Evolutionary conservation across 345 rosid genomes (phyloP).

Genomic region (Eucalyptus regnans): DNA sequence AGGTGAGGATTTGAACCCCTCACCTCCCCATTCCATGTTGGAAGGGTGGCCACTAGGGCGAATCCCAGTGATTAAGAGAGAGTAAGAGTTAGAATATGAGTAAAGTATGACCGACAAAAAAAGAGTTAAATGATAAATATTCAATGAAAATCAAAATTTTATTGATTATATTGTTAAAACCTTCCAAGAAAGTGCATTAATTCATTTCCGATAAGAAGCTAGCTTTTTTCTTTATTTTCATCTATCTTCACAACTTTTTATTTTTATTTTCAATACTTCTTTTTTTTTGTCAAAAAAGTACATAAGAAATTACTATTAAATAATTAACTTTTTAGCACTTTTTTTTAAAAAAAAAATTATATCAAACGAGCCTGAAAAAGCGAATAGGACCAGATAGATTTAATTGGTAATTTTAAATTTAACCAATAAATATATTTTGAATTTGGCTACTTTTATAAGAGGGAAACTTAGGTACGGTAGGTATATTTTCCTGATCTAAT

Average conservation of each 20-base stretch:
- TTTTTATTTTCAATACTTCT: not conserved
- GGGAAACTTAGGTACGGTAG: not conserved
- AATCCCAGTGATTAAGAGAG: too few relatives aligned
- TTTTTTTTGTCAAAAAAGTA: not conserved
- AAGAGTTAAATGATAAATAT: not conserved
- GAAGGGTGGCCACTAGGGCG: too few relatives aligned
- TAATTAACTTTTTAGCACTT: not conserved
- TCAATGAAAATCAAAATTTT: not conserved
- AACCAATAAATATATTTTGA: not conserved
- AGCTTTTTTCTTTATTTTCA: not conserved
- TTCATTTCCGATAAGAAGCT: not conserved
- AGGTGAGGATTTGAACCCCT: too few relatives aligned
- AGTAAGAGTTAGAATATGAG: accelerated
- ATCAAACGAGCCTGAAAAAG: not conserved
- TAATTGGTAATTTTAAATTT: not conserved
- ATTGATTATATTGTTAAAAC: not conserved
- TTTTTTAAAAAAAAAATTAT: too few relatives aligned
- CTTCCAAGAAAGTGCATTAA: not conserved
- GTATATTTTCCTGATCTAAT: not conserved
- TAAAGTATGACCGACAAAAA: accelerated
- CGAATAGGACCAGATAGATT: not conserved
- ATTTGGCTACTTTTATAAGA: not conserved
- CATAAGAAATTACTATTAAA: not conserved
- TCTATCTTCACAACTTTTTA: not conserved
- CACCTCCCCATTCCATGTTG: too few relatives aligned